A percentile compares a stretch with the other conserved stretches of the same genome.
These are phyloP conservation scores for Mortierella sp. DNA, from an alignment of 371 early-diverging fungal species.

Conservation along the genomic window DNA sequence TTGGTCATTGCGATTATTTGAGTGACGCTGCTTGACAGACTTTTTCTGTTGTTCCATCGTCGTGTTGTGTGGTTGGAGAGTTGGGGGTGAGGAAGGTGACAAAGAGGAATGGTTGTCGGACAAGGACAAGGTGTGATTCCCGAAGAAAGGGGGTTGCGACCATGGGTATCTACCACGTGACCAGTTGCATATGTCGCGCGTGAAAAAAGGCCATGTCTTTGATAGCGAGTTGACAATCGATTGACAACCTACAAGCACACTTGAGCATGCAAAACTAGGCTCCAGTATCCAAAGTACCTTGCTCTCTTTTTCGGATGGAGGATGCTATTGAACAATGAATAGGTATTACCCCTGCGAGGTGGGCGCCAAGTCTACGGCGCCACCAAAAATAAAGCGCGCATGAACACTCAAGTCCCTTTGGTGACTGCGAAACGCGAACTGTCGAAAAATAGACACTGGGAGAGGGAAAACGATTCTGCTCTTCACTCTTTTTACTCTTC, in stretches of 20 bases:
- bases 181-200: too few species aligned
- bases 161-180: too few species aligned
- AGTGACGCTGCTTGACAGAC: neutral
- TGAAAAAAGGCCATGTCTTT: too few species aligned
- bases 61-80: neutral
- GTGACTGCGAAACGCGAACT: conserved; percentile 12
- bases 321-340: too few species aligned
- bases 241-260: too few species aligned
- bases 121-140: too few species aligned
- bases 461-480: neutral
- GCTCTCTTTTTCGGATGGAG: too few species aligned
- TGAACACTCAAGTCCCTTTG: neutral
- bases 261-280: too few species aligned
- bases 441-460: neutral
- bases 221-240: too few species aligned
- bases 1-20: neutral
- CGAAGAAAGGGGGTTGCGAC: too few species aligned
- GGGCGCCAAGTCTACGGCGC: neutral
- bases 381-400: too few species aligned
- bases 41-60: conserved; percentile 2
- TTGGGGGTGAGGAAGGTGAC: neutral
- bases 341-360: neutral
- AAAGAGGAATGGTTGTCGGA: neutral
- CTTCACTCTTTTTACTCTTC: neutral
- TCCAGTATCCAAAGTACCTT: too few species aligned